Evolutionary conservation across 2,329 filamentous ascomycete genomes (phyloP).

Genomic region (Aspergillus thermomutatus): DNA sequence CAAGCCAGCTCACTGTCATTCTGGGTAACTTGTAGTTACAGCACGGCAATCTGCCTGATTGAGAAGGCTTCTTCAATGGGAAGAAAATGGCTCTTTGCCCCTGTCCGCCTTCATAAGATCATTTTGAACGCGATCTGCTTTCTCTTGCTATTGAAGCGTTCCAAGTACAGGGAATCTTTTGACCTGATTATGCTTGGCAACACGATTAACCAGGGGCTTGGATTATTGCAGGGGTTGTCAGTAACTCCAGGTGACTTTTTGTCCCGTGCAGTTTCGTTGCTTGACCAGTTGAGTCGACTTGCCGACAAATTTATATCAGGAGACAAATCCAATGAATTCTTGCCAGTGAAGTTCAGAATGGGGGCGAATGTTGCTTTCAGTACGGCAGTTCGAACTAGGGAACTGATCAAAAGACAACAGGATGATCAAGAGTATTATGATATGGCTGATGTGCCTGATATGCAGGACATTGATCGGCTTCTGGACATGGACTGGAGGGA

Average conservation of each 20-base stretch:
- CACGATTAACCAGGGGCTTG: too few relatives aligned
- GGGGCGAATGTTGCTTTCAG: neutral
- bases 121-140: constrained; percentile 4
- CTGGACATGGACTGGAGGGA: neutral
- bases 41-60: too few relatives aligned
- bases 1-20: neutral
- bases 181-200: constrained; percentile 2
- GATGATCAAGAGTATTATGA: neutral
- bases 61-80: too few relatives aligned
- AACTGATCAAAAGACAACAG: neutral
- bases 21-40: neutral
- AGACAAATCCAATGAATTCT: neutral
- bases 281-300: neutral
- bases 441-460: neutral
- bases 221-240: too few relatives aligned
- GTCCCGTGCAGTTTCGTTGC: neutral
- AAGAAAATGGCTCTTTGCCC: too few relatives aligned
- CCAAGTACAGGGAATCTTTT: neutral
- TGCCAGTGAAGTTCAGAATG: neutral
- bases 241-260: neutral
- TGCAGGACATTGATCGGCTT: neutral
- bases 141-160: constrained; percentile 3
- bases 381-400: neutral
- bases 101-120: neutral
- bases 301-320: neutral